A percentile compares a stretch with the other conserved stretches of the same genome.
phyloP scores from a whole-genome alignment of 805 yeast genomes.

The Zygosaccharomyces bailii region DNA sequence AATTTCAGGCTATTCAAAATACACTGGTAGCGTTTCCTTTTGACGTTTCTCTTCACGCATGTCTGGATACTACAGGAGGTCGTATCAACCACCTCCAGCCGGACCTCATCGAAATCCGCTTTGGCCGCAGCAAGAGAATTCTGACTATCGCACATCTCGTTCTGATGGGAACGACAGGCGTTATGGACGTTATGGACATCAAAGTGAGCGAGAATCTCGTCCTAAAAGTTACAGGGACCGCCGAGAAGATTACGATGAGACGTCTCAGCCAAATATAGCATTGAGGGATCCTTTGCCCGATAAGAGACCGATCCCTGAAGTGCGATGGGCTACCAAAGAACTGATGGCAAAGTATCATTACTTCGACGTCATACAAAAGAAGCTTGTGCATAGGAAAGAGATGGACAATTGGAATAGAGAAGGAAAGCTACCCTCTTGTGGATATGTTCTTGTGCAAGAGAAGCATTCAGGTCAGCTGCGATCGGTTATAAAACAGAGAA shows the following conservation, averaged over 20 bases:
- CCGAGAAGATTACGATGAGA: constrained; percentile 3
- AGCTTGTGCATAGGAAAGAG: constrained; percentile 22
- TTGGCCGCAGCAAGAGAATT: constrained; percentile 7
- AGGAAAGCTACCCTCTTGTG: constrained; percentile 23
- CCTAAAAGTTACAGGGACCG: constrained; percentile 3
- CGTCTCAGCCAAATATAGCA: background rate
- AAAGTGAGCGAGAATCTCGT: background rate
- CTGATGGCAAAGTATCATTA: constrained; percentile 32
- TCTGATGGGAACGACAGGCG: constrained; percentile 3
- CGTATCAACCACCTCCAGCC: constrained; percentile 20
- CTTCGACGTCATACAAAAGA: constrained; percentile 25
- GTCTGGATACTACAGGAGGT: constrained; percentile 25
- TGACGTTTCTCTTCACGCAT: constrained; percentile 11
- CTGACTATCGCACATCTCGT: constrained; percentile 1
- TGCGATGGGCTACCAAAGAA: constrained; percentile 23
- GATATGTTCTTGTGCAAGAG: constrained; percentile 26
- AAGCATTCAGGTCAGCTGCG: constrained; percentile 15
- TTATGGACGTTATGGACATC: constrained; percentile 6
- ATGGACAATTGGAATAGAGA: constrained; percentile 29
- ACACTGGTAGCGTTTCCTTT: background rate
- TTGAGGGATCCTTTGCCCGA: background rate
- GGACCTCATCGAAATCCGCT: constrained; percentile 16
- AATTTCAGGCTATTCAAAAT: constrained; percentile 2
- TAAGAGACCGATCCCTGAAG: constrained; percentile 23
- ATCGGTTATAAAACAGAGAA: constrained; percentile 22